phyloP scores from a whole-genome alignment of 768 basidiomycete species.

The Infundibulicybe gibba region DNA sequence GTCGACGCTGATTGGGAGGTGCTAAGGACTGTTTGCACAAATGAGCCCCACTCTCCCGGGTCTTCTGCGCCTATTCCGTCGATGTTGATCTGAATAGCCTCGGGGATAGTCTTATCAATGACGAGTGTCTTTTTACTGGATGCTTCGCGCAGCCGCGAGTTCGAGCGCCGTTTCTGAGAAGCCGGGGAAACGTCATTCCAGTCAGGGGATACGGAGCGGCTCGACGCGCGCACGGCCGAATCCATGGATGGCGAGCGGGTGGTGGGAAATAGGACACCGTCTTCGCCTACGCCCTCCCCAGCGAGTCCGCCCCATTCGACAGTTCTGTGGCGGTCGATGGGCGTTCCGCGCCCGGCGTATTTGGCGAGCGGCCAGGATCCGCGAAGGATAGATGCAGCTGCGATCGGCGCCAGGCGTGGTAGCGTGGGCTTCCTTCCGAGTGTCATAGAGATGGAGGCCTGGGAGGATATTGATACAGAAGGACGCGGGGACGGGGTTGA shows the following conservation, averaged over 20 bases:
- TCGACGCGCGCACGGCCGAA: constrained; percentile 21
- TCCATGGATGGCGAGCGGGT: constrained; percentile 36
- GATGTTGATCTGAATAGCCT: constrained; percentile 22
- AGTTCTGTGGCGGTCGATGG: constrained; percentile 37
- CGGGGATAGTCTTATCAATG: constrained; percentile 7
- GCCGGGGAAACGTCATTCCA: constrained; percentile 33
- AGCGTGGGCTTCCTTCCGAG: constrained; percentile 22
- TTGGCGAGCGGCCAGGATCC: constrained; percentile 42
- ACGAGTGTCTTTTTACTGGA: constrained; percentile 5
- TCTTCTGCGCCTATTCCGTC: constrained; percentile 27
- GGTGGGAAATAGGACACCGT: constrained; percentile 39
- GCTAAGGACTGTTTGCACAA: constrained; percentile 32
- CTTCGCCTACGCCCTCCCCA: constrained; percentile 36
- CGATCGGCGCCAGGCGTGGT: constrained; percentile 20
- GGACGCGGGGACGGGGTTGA: constrained; percentile 28
- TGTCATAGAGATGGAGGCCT: constrained; percentile 23
- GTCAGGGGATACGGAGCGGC: constrained; percentile 34
- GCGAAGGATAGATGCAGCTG: constrained; percentile 19
- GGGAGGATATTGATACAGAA: constrained; percentile 31
- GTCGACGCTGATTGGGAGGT: too few species aligned
- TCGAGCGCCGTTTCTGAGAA: constrained; percentile 24
- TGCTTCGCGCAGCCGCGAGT: constrained; percentile 17
- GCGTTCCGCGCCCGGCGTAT: constrained; percentile 47
- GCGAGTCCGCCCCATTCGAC: constrained; percentile 41
- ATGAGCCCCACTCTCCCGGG: constrained; percentile 36